Percentiles rank a stretch among this genome's conserved stretches.
phyloP scores from a whole-genome alignment of 1,139 yeast species.

The Geotrichum citri-aurantii region DNA sequence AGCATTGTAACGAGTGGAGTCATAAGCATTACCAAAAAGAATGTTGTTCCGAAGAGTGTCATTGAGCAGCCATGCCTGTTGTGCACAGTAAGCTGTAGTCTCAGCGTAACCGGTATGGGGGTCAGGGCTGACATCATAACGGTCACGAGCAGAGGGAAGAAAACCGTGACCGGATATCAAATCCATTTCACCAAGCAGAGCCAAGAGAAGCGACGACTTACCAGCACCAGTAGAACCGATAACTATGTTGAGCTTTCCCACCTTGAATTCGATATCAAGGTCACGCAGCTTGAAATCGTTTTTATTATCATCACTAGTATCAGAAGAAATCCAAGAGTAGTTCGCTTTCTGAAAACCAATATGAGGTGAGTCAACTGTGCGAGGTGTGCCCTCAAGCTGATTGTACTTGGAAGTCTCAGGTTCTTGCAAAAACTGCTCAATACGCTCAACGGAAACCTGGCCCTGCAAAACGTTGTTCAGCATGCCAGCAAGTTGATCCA shows the following conservation, averaged over 20 bases:
- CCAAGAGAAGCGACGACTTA: constrained; percentile 83
- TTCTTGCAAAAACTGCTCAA: constrained; percentile 69
- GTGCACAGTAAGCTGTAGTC: constrained; percentile 92
- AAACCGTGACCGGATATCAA: constrained; percentile 62
- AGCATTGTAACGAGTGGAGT: constrained; percentile 66
- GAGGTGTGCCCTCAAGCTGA: constrained; percentile 50
- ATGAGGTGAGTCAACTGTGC: constrained; percentile 53
- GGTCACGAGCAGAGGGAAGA: constrained; percentile 71
- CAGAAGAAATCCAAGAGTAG: constrained; percentile 64
- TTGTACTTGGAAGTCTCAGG: constrained; percentile 79
- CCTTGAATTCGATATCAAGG: constrained; percentile 58
- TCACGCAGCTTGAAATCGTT: constrained; percentile 71
- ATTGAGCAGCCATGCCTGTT: constrained; percentile 90
- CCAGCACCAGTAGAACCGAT: constrained; percentile 96
- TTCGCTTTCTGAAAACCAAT: constrained; percentile 82
- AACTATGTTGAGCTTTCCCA: constrained; percentile 73
- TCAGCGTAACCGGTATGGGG: constrained; percentile 76
- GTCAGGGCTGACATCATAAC: constrained; percentile 65
- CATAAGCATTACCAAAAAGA: constrained; percentile 66
- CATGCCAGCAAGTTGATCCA: constrained; percentile 87
- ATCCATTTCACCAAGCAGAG: constrained; percentile 92
- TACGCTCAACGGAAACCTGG: constrained; percentile 84
- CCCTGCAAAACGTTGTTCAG: constrained; percentile 77
- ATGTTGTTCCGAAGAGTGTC: constrained; percentile 83
- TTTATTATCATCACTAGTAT: constrained; percentile 20